These are phyloP conservation scores for Leccinellum albellum DNA, from an alignment of 768 basidiomycete genomes.

Conservation along the genomic window DNA sequence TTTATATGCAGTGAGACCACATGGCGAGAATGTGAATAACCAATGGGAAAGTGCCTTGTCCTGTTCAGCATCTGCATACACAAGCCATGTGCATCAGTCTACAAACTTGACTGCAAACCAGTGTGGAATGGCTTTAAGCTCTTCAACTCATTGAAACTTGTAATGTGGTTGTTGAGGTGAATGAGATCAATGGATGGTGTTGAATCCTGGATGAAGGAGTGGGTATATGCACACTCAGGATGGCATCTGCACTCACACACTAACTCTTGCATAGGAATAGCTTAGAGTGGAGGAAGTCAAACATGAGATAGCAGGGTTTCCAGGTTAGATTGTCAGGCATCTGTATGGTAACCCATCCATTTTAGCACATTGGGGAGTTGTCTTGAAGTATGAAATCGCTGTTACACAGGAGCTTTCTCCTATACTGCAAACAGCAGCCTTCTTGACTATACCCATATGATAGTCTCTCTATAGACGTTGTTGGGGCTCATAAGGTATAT, in stretches of 20 bases:
- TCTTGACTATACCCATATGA: too few relatives aligned
- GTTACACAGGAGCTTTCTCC: too few relatives aligned
- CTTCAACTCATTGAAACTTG: constrained; percentile 56
- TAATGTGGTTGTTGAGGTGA: constrained; percentile 44
- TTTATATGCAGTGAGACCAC: constrained; percentile 1
- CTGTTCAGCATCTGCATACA: constrained; percentile 60
- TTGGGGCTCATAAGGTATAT: too few relatives aligned
- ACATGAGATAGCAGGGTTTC: constrained; percentile 63
- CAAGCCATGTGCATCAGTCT: constrained; percentile 48
- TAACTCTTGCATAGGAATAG: constrained; percentile 50
- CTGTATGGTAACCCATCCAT: constrained; percentile 65
- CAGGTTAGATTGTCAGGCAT: constrained; percentile 50
- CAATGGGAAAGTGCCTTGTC: constrained; percentile 46
- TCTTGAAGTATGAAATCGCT: constrained; percentile 42
- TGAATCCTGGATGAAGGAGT: constrained; percentile 27
- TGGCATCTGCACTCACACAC: constrained; percentile 36
- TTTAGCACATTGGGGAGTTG: constrained; percentile 37
- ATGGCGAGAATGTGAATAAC: not conserved
- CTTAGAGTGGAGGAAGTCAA: constrained; percentile 39
- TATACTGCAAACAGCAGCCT: too few relatives aligned
- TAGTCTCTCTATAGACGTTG: too few relatives aligned
- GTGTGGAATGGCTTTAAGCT: constrained; percentile 59
- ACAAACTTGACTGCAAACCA: constrained; percentile 66
- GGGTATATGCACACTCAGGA: constrained; percentile 1
- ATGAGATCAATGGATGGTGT: constrained; percentile 31